Evolutionary conservation across 2,329 filamentous ascomycete species (phyloP), one percentile per base, ranked within the genome.

Genomic region (Penicillium sp.): DNA sequence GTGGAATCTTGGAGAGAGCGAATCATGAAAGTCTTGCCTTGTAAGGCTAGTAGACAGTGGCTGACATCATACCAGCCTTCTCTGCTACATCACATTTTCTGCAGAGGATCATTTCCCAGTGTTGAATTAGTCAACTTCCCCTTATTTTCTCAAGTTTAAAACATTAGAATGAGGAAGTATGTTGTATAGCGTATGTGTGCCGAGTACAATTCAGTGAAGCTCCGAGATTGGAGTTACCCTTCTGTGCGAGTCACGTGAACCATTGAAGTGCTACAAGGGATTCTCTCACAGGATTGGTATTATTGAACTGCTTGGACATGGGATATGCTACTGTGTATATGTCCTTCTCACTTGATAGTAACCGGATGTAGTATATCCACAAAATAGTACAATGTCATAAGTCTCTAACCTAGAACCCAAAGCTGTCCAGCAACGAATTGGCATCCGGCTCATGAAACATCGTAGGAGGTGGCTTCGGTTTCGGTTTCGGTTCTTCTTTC

Each of bases 381-480:
- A 4, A 43, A 44, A 59, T 12, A 52, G 33, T 42, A 55, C 49
- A 59, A 30, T 40, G 43, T 53, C 30, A 56, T 17, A 52, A 55
- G 11, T 31, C 25, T n/a, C 41, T 25, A 55, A 44, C 19, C 73
- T 74, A 97, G 70, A 97, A 94, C 1, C 93, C 93, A 81, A 97
- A 97, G 71, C 84, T 92, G 78, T 97, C 93, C 65, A 97, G 79
- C 68, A 99, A 75, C 56, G 90, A 93, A 70, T 85, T 90, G 28
- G 89, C 83, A 76, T 96, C 91, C n/a, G 94, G 94, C 73, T 99
- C 94, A 65, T 95, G 83, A 71, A 97, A 97, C 60, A 88, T 86
- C 19, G 88, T 91, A 1, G 91, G 86, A 16, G 87, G 81, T 14
- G 83, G 80, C 66, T 87, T 82, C 58, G 77, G 75, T 64, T 66